Base-by-base conservation (phyloP, 768 basidiomycete genomes). In the Rhodosporidiobolus odoratus region DNA sequence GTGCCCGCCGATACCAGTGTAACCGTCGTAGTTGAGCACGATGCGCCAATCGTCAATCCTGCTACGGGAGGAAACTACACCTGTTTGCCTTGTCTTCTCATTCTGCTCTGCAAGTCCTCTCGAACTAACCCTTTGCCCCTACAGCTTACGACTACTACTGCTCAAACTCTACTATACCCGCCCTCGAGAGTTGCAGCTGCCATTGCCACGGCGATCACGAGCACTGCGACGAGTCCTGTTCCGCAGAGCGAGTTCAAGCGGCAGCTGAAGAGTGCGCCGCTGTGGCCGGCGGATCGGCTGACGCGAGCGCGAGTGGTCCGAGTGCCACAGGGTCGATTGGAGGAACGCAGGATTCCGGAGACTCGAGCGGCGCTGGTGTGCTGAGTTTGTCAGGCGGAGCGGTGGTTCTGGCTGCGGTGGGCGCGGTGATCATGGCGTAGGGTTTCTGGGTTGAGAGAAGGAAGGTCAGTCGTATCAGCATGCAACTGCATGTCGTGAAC, bases 131-230 rank as follows among this genome's bases (percentile, higher is more conserved):
- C n/a, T 10, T 4, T 38, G 17, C 2, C 34, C 3, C 17, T 35
- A 15, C 56, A 59, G 58, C 23, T 30, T 40, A 30, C 38, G 65
- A 66, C 27, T 66, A 52, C 65, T 66, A 59, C 65, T 66, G 65
- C 57, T 58, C 57, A 21, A 66, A 66, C 65, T 15, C 25, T 1
- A 66, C 65, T 21, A 59, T 66, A n/a, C 30, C 57, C 1, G 65
- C 65, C 3, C 65, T 58, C 47, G 65, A 65, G 35, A 58, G 45
- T 38, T 66, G 65, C 48, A 23, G 25, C 23, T 66, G 65, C 65
- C 65, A 66, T 38, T 66, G 65, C 48, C 47, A 66, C 48, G 57
- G 65, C 35, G 47, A 23, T 35, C 6, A 16, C 16, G 59, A 50
- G 47, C 65, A 66, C 58, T 66, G 65, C 57, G 27, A 17, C 48